phyloP scores from a whole-genome alignment of 345 rosid species.

The Odontarrhena argentea region DNA sequence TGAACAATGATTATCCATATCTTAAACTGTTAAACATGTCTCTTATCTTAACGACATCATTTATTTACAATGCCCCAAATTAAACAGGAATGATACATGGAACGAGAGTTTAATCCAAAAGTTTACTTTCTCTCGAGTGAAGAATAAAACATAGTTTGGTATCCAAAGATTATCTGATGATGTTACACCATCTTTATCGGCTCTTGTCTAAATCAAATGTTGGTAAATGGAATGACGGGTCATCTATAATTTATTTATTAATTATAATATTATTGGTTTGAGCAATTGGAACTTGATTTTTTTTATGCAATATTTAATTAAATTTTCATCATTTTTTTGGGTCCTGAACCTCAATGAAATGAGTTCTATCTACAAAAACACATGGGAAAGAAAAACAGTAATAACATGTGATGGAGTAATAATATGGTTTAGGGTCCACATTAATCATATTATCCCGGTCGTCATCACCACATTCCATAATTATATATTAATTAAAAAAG shows the following conservation, averaged over 20 bases:
- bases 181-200: constrained; percentile 6
- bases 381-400: neutral
- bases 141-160: neutral
- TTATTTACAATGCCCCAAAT: neutral
- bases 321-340: neutral
- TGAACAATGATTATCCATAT: constrained; percentile 17
- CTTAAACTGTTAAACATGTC: constrained; percentile 8
- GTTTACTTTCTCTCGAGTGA: neutral
- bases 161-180: constrained; percentile 10
- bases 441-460: constrained; percentile 48
- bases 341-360: too few species aligned
- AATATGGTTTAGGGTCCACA: constrained; percentile 46
- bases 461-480: constrained; percentile 49
- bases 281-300: constrained; percentile 30
- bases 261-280: constrained; percentile 15
- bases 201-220: constrained; percentile 38
- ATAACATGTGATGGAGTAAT: neutral
- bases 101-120: neutral
- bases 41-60: constrained; percentile 19
- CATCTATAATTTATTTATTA: constrained; percentile 13
- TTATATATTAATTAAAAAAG: constrained; percentile 3
- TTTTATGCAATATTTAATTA: neutral
- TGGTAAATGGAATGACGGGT: constrained; percentile 36
- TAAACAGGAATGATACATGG: neutral
- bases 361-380: neutral